These are phyloP conservation scores for Vitis hybrid DNA, from an alignment of 177 flowering plant genomes.

Conservation along the genomic window DNA sequence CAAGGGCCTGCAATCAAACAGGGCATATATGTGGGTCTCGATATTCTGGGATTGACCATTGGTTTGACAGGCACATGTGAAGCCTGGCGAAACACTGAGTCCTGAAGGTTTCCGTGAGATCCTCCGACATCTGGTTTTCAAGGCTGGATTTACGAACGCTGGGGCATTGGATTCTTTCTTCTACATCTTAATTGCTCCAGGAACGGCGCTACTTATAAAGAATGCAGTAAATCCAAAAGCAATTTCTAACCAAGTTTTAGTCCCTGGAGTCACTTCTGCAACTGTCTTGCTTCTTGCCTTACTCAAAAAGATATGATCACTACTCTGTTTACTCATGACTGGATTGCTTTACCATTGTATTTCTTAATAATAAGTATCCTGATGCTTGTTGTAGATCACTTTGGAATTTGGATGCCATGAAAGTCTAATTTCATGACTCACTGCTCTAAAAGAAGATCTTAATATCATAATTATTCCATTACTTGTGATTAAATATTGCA, in stretches of 20 bases:
- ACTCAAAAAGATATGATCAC: constrained; percentile 46
- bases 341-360: too few relatives aligned
- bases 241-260: constrained; percentile 50
- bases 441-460: too few relatives aligned
- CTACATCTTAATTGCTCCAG: constrained; percentile 58
- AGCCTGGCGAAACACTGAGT: constrained; percentile 10
- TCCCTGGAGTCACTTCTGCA: constrained; percentile 68
- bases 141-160: constrained; percentile 42
- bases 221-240: constrained; percentile 31
- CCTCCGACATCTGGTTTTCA: constrained; percentile 33
- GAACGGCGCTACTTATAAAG: constrained; percentile 43
- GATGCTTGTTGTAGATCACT: too few relatives aligned
- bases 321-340: too few relatives aligned
- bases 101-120: constrained; percentile 53
- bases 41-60: too few relatives aligned
- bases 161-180: constrained; percentile 48
- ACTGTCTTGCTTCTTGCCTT: constrained; percentile 63
- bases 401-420: too few relatives aligned
- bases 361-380: too few relatives aligned
- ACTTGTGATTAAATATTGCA: too few relatives aligned
- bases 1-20: too few relatives aligned
- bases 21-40: too few relatives aligned
- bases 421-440: too few relatives aligned
- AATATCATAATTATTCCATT: too few relatives aligned
- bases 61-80: neutral